These are phyloP conservation scores for Eimeria falciformis DNA, from an alignment of 169 alveolate species.

Conservation along the genomic window DNA sequence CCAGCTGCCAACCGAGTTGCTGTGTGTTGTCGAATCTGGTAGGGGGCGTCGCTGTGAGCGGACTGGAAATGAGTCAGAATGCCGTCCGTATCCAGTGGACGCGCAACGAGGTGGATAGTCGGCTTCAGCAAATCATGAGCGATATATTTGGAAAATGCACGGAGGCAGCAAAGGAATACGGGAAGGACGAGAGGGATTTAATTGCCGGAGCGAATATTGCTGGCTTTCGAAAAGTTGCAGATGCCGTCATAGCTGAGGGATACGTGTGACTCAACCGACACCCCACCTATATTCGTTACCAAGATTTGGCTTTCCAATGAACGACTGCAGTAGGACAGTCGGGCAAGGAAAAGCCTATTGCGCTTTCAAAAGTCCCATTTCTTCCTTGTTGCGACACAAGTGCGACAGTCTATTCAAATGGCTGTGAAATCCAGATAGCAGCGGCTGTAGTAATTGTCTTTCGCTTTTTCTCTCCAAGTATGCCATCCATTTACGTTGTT, in stretches of 20 bases:
- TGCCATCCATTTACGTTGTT: neutral
- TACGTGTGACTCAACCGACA: conserved; percentile 63
- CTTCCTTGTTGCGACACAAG: neutral
- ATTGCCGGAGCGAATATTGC: conserved; percentile 92
- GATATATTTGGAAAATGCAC: conserved; percentile 83
- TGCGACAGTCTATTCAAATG: neutral
- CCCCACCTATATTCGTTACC: neutral
- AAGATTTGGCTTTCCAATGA: neutral
- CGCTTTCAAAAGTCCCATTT: neutral
- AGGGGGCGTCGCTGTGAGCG: conserved; percentile 93
- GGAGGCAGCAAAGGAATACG: conserved; percentile 83
- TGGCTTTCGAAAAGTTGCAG: conserved; percentile 90
- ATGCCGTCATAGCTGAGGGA: conserved; percentile 88
- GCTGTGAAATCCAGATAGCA: neutral
- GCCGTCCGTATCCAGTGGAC: conserved; percentile 86
- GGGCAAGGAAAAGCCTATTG: too few species aligned
- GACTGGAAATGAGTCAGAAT: conserved; percentile 91
- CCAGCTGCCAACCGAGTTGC: too few species aligned
- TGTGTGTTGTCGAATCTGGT: too few species aligned
- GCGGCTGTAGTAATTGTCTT: neutral
- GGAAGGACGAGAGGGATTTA: conserved; percentile 83
- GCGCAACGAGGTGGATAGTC: conserved; percentile 86
- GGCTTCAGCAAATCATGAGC: conserved; percentile 85
- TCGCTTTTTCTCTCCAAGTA: neutral
- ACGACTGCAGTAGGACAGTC: neutral